Conservation (phyloP, 2,329 filamentous ascomycete species). For the Lachnellula hyalina region DNA sequence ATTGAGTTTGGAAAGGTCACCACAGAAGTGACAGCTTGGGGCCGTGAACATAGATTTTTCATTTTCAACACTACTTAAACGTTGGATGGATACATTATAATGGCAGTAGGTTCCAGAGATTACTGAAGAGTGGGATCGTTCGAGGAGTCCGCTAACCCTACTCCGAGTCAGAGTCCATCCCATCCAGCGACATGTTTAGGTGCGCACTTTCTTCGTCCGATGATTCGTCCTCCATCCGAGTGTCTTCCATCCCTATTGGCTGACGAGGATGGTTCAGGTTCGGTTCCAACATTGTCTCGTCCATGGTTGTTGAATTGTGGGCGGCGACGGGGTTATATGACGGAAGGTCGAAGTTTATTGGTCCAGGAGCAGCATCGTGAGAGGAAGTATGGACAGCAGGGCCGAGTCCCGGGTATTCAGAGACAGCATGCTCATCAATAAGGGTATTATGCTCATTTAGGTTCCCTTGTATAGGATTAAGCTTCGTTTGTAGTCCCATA, state of each 20-base stretch:
- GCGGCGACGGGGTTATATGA: background rate
- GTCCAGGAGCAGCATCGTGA: background rate
- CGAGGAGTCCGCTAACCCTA: background rate
- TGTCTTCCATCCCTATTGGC: slow-evolving; percentile 3
- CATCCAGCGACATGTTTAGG: slow-evolving; percentile 27
- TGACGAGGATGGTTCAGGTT: background rate
- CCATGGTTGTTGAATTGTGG: background rate
- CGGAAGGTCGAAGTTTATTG: background rate
- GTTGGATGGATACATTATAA: no score
- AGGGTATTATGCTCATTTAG: background rate
- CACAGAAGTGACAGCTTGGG: no score
- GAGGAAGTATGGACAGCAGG: background rate
- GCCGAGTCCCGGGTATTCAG: background rate
- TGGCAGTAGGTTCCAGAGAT: no score
- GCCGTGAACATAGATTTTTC: no score
- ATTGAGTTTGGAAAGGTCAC: no score
- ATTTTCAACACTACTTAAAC: no score
- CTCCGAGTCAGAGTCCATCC: slow-evolving; percentile 27
- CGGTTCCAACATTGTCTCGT: background rate
- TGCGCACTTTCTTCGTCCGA: slow-evolving; percentile 45
- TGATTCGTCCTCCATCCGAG: slow-evolving; percentile 27
- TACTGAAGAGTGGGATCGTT: no score
- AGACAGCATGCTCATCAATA: slow-evolving; percentile 1
- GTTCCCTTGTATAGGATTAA: slow-evolving; percentile 6
- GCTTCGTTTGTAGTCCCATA: slow-evolving; percentile 13